Conservation (phyloP, 805 yeast genomes). For the Hanseniaspora lachancei region DNA sequence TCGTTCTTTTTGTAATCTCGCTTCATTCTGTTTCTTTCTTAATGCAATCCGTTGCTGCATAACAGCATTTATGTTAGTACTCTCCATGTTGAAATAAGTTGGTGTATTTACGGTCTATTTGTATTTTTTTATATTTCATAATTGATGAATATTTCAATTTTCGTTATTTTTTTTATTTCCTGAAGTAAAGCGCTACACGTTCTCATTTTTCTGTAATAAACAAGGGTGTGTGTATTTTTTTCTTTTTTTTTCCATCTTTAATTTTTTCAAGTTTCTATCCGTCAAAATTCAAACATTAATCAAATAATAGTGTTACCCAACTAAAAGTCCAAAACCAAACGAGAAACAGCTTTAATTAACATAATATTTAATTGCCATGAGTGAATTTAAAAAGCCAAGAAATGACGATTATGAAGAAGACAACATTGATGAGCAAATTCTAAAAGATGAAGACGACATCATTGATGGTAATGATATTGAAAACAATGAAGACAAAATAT, state of each 20-base stretch:
- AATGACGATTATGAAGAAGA: conserved; percentile 13
- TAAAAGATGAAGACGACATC: conserved; percentile 33
- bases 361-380: neutral
- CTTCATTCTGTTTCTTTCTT: conserved; percentile 7
- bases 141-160: too few species aligned
- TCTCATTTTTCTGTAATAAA: neutral
- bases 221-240: neutral
- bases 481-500: conserved; percentile 27
- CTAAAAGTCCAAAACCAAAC: neutral
- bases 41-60: conserved; percentile 9
- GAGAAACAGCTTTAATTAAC: too few species aligned
- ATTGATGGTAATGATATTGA: conserved; percentile 35
- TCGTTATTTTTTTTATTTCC: neutral
- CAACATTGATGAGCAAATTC: conserved; percentile 29
- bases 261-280: neutral
- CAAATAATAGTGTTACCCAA: too few species aligned
- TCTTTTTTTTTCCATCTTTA: neutral
- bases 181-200: too few species aligned
- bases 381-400: conserved; percentile 11
- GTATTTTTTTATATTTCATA: neutral
- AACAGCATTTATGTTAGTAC: conserved; percentile 11
- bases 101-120: neutral
- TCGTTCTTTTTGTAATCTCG: neutral
- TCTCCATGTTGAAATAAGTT: neutral
- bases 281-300: neutral